Percentiles rank a stretch among this genome's conserved stretches.
These are phyloP conservation scores for Heracleum sosnowskyi DNA, from an alignment of 129 eudicot genomes.

Conservation along the genomic window DNA sequence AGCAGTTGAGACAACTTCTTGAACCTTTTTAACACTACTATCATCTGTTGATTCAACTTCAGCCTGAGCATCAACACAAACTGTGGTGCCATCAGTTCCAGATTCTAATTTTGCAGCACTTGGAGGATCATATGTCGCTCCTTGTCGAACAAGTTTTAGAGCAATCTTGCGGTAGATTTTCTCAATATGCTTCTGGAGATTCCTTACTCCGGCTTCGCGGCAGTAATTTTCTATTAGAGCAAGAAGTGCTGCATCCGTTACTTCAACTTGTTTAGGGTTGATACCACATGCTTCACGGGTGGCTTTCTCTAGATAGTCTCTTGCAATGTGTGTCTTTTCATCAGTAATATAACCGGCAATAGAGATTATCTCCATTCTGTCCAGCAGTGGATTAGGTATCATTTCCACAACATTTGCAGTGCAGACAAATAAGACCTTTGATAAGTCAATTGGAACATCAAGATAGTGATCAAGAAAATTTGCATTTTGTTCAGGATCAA, in stretches of 20 bases:
- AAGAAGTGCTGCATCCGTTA: slow-evolving; percentile 88
- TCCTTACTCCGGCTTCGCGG: slow-evolving; percentile 96
- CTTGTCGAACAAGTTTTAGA: slow-evolving; percentile 70
- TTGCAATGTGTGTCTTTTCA: slow-evolving; percentile 96
- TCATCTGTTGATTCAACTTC: slow-evolving; percentile 19
- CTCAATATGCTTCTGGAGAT: slow-evolving; percentile 96
- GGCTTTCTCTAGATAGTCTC: slow-evolving; percentile 87
- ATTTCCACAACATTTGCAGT: slow-evolving; percentile 90
- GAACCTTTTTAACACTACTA: slow-evolving; percentile 11
- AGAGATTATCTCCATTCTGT: slow-evolving; percentile 93
- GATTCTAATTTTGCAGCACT: slow-evolving; percentile 21
- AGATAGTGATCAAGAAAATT: slow-evolving; percentile 95
- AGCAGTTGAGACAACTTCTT: slow-evolving; percentile 23
- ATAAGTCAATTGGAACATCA: slow-evolving; percentile 89
- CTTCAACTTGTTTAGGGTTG: slow-evolving; percentile 91
- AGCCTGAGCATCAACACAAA: slow-evolving; percentile 6
- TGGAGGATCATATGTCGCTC: slow-evolving; percentile 36
- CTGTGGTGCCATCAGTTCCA: slow-evolving; percentile 16
- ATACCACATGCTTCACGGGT: slow-evolving; percentile 96
- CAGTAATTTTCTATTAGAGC: slow-evolving; percentile 93
- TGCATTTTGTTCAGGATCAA: slow-evolving; percentile 98
- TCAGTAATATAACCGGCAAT: slow-evolving; percentile 97
- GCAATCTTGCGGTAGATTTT: slow-evolving; percentile 99
- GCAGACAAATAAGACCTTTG: slow-evolving; percentile 96
- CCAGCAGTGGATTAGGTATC: slow-evolving; percentile 86